Evolutionary conservation across 768 basidiomycete genomes (phyloP), one percentile per base, ranked within the genome.

Genomic region (Cystobasidium tubakii): DNA sequence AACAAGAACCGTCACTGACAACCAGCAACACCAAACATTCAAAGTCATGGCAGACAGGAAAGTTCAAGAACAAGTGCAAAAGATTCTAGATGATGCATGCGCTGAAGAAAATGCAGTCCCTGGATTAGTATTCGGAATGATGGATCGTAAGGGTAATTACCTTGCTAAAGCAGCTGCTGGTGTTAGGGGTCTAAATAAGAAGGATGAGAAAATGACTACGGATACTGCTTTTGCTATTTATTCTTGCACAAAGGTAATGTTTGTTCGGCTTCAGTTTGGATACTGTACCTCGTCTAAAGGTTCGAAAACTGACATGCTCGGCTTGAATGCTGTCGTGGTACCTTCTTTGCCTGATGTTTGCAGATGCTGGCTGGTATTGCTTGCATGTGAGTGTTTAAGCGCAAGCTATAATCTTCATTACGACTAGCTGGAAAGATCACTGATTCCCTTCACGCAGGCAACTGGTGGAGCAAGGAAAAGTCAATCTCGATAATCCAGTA

Each of bases 401-500:
- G n/a, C n/a, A n/a, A n/a, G n/a, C n/a, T n/a, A n/a, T n/a, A n/a
- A n/a, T n/a, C n/a, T n/a, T n/a, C n/a, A n/a, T n/a, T n/a, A n/a
- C n/a, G n/a, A n/a, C n/a, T n/a, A n/a, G n/a, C n/a, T n/a, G n/a
- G n/a, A n/a, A n/a, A n/a, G n/a, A n/a, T n/a, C n/a, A n/a, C n/a
- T n/a, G n/a, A n/a, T n/a, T n/a, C n/a, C n/a, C n/a, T n/a, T n/a
- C n/a, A 23, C 39, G 25, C 36, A 75, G 62, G 74, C 73, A 75
- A 53, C 50, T 75, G 15, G 74, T 75, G 9, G 74, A 75, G 31
- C 73, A 63, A 34, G 73, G 60, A 4, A 50, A 42, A 43, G 42
- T 75, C 73, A 74, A 73, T 4, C 62, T 75, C 23, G 74, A 75
- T 34, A 74, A 75, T 33, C 72, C 74, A 62, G 74, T 73, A 1